Evolutionary conservation across 106 monocot species (phyloP).

Genomic region (Narthecium ossifragum): DNA sequence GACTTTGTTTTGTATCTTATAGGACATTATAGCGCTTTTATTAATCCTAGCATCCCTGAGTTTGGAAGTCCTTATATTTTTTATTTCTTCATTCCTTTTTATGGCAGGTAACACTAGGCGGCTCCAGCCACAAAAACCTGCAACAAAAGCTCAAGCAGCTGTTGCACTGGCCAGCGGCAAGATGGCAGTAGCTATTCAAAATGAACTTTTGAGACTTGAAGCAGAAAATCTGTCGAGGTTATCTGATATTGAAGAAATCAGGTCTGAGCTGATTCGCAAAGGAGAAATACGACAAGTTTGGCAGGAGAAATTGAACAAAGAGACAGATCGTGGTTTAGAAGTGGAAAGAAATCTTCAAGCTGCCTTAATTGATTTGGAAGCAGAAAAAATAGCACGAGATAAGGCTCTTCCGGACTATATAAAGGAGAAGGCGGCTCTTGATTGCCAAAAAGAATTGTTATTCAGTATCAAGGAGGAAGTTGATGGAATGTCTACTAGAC

Average conservation of each 20-base stretch:
- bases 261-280: constrained; percentile 43
- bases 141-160: constrained; percentile 87
- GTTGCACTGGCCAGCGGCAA: constrained; percentile 70
- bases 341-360: constrained; percentile 25
- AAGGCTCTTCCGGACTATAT: constrained; percentile 28
- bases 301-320: constrained; percentile 52
- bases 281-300: constrained; percentile 64
- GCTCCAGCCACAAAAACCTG: constrained; percentile 71
- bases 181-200: constrained; percentile 36
- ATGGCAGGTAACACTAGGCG: constrained; percentile 69
- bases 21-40: no score
- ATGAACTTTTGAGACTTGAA: constrained; percentile 53
- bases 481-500: constrained; percentile 49
- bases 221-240: constrained; percentile 45
- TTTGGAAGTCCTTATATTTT: background rate
- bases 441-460: constrained; percentile 46
- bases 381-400: constrained; percentile 31
- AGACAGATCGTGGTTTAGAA: constrained; percentile 24
- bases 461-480: constrained; percentile 47
- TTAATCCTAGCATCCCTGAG: no score
- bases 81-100: background rate
- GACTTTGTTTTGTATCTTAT: no score
- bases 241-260: constrained; percentile 69
- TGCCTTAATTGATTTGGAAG: constrained; percentile 39
- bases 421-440: constrained; percentile 66